Evolutionary conservation across 805 yeast genomes (phyloP).

Genomic region (Priceomyces medius): DNA sequence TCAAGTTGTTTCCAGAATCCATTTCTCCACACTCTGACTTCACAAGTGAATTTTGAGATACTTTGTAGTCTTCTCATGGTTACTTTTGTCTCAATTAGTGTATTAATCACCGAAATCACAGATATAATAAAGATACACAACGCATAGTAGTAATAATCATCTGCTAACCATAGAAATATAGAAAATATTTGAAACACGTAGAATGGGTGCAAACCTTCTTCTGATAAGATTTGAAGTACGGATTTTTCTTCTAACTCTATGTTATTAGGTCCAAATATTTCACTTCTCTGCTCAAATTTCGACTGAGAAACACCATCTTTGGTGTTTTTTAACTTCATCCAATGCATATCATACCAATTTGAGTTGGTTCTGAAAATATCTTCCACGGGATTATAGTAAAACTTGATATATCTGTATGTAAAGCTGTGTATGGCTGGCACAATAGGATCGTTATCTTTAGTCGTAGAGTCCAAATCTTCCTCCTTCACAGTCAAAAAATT

Average conservation of each 20-base stretch:
- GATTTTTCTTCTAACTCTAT: conserved; percentile 77
- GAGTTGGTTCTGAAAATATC: conserved; percentile 81
- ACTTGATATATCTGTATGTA: conserved; percentile 77
- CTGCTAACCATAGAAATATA: conserved; percentile 86
- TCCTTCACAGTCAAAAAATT: conserved; percentile 49
- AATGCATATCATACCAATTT: conserved; percentile 81
- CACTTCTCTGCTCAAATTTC: conserved; percentile 61
- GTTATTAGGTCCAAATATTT: conserved; percentile 76
- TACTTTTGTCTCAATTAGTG: conserved; percentile 80
- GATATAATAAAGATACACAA: conserved; percentile 88
- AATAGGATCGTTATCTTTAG: conserved; percentile 52
- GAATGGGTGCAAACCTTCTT: conserved; percentile 93
- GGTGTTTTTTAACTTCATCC: conserved; percentile 60
- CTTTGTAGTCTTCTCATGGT: conserved; percentile 71
- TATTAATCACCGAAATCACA: conserved; percentile 70
- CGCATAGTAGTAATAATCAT: conserved; percentile 92
- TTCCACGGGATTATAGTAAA: conserved; percentile 82
- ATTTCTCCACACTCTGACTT: conserved; percentile 85
- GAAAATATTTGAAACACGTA: conserved; percentile 94
- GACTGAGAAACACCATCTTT: conserved; percentile 72
- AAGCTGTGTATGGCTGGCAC: conserved; percentile 71
- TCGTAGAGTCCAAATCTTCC: conserved; percentile 23
- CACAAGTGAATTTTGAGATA: conserved; percentile 73
- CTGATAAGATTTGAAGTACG: conserved; percentile 60
- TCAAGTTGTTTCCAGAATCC: conserved; percentile 86